phyloP scores from a whole-genome alignment of 2,329 filamentous ascomycete species.

The Lasiodiplodia sp. region DNA sequence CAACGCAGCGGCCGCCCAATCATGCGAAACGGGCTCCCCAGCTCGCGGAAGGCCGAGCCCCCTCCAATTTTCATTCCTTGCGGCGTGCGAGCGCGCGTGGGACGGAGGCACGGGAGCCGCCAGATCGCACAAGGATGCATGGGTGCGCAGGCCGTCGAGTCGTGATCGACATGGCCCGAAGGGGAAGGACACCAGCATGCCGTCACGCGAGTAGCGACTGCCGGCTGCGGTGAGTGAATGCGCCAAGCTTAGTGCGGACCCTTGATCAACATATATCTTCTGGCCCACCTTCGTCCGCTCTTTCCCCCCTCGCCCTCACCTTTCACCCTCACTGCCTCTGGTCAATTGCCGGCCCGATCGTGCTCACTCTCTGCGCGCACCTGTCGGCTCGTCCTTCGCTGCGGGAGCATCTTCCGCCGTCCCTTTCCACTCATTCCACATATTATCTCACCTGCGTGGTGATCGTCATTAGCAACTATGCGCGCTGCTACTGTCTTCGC shows the following conservation, averaged over 20 bases:
- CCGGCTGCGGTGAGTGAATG: constrained; percentile 4
- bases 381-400: constrained; percentile 3
- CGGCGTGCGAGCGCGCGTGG: constrained; percentile 8
- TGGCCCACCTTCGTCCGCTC: neutral
- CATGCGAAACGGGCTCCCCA: neutral
- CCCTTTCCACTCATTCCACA: neutral
- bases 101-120: constrained; percentile 20
- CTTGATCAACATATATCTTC: constrained; percentile 2
- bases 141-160: neutral
- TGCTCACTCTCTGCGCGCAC: constrained; percentile 5
- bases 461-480: constrained; percentile 36
- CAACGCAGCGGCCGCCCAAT: constrained; percentile 3
- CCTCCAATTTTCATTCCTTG: constrained; percentile 24
- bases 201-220: constrained; percentile 15
- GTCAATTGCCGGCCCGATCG: neutral
- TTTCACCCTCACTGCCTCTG: neutral
- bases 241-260: constrained; percentile 10
- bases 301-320: neutral
- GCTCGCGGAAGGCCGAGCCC: constrained; percentile 5
- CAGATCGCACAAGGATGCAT: constrained; percentile 20
- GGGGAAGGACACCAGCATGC: constrained; percentile 21
- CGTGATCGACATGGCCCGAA: constrained; percentile 18
- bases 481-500: constrained; percentile 40
- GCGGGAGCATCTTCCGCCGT: neutral
- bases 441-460: neutral